A percentile compares a stretch with the other conserved stretches of the same genome.
phyloP scores from a whole-genome alignment of 1,284 basidiomycete genomes.

The Moniliella sp. region DNA sequence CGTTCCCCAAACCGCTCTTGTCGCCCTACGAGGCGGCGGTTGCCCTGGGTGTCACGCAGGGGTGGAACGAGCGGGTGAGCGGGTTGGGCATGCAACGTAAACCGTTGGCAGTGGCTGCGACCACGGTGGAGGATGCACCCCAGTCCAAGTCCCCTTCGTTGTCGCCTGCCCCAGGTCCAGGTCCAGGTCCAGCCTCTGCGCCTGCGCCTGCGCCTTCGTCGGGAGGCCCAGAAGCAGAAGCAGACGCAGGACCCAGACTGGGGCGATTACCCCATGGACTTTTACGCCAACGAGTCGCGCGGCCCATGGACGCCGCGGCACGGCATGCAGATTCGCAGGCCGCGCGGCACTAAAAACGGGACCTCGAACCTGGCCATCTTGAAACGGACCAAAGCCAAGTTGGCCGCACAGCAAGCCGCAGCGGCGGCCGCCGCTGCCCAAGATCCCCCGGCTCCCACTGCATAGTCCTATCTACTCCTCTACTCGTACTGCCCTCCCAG shows the following conservation, averaged over 20 bases:
- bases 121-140: too few species aligned
- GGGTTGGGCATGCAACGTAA: slow-evolving; percentile 34
- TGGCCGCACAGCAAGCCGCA: neutral
- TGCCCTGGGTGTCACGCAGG: slow-evolving; percentile 50
- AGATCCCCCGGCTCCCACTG: too few species aligned
- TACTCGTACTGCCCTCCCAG: too few species aligned
- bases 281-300: slow-evolving; percentile 57
- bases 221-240: neutral
- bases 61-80: slow-evolving; percentile 39
- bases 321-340: slow-evolving; percentile 13
- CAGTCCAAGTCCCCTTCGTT: too few species aligned
- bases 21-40: slow-evolving; percentile 86
- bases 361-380: neutral
- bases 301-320: slow-evolving; percentile 36
- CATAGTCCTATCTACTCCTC: too few species aligned
- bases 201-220: too few species aligned
- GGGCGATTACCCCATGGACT: slow-evolving; percentile 75
- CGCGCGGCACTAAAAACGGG: neutral
- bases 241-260: slow-evolving; percentile 15
- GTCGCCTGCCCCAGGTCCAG: too few species aligned
- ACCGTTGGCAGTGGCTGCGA: too few species aligned
- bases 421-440: too few species aligned
- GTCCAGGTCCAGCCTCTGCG: too few species aligned
- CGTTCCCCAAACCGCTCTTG: slow-evolving; percentile 67
- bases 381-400: neutral